Conservation (phyloP, 805 yeast species). For the Metschnikowia shivogae region DNA sequence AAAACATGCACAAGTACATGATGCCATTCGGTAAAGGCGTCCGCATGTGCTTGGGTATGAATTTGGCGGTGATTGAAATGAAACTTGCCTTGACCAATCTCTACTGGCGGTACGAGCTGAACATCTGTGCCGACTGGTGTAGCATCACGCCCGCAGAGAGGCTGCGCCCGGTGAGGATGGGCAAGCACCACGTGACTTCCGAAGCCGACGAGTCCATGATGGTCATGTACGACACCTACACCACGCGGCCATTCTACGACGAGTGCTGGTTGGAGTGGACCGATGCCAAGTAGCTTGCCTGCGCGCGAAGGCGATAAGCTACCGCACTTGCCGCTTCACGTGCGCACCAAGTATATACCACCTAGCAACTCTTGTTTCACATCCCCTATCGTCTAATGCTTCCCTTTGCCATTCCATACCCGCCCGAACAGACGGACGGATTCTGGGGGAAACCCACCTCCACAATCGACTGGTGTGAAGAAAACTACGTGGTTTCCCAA, state of each 20-base stretch:
- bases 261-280: constrained; percentile 49
- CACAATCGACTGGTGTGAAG: constrained; percentile 99
- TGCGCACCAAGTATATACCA: not conserved
- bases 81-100: constrained; percentile 52
- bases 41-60: constrained; percentile 71
- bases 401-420: constrained; percentile 53
- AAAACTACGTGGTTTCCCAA: constrained; percentile 81
- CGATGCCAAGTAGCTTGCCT: not conserved
- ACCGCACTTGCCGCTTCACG: constrained; percentile 6
- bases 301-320: constrained; percentile 1
- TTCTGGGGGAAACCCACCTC: constrained; percentile 84
- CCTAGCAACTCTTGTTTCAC: not conserved
- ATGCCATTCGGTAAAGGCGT: constrained; percentile 72
- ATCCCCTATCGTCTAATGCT: constrained; percentile 23
- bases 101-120: constrained; percentile 45
- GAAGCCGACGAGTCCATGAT: constrained; percentile 43
- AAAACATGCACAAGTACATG: constrained; percentile 47
- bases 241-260: constrained; percentile 49
- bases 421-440: constrained; percentile 52
- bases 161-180: constrained; percentile 13
- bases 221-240: constrained; percentile 55
- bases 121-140: constrained; percentile 45
- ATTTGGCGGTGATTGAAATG: constrained; percentile 63
- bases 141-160: constrained; percentile 17
- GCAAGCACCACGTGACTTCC: constrained; percentile 12